These are phyloP conservation scores for Leccinum huronense DNA, from an alignment of 1,284 basidiomycete species.

Conservation along the genomic window DNA sequence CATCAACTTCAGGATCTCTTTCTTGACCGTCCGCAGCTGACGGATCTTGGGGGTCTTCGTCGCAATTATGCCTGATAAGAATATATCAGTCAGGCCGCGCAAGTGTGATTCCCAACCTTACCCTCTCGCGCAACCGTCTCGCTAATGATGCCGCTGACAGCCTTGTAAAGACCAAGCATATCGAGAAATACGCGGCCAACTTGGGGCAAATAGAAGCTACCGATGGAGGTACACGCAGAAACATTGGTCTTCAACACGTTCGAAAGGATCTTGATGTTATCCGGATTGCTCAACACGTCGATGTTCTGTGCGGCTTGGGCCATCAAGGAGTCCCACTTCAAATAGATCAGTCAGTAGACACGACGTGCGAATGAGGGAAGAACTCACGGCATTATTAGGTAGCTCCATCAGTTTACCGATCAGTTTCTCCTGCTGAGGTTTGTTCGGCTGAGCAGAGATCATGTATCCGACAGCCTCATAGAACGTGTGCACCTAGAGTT, in stretches of 20 bases:
- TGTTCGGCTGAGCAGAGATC: constrained; percentile 99
- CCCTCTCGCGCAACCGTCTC: constrained; percentile 89
- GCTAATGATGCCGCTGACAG: constrained; percentile 96
- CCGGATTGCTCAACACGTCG: constrained; percentile 87
- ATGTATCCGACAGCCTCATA: constrained; percentile 99
- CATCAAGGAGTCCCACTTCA: constrained; percentile 97
- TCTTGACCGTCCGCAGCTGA: constrained; percentile 95
- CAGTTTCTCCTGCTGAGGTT: constrained; percentile 93
- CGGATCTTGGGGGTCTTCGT: constrained; percentile 98
- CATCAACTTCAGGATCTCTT: constrained; percentile 96
- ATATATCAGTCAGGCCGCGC: constrained; percentile 6
- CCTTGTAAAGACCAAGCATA: constrained; percentile 98
- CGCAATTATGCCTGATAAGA: constrained; percentile 72
- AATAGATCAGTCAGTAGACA: constrained; percentile 9
- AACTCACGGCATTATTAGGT: constrained; percentile 90
- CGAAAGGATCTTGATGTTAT: constrained; percentile 96
- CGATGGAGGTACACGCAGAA: constrained; percentile 95
- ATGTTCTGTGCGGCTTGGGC: constrained; percentile 91
- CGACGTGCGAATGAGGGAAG: not conserved
- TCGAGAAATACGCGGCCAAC: constrained; percentile 96
- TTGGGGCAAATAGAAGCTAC: constrained; percentile 96
- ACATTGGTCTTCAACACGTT: constrained; percentile 99
- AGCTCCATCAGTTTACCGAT: constrained; percentile 96
- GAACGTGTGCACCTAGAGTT: constrained; percentile 82
- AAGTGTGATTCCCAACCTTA: constrained; percentile 34